Conservation (phyloP, 2,329 filamentous ascomycete genomes). For the Penicillium sclerotiorum region DNA sequence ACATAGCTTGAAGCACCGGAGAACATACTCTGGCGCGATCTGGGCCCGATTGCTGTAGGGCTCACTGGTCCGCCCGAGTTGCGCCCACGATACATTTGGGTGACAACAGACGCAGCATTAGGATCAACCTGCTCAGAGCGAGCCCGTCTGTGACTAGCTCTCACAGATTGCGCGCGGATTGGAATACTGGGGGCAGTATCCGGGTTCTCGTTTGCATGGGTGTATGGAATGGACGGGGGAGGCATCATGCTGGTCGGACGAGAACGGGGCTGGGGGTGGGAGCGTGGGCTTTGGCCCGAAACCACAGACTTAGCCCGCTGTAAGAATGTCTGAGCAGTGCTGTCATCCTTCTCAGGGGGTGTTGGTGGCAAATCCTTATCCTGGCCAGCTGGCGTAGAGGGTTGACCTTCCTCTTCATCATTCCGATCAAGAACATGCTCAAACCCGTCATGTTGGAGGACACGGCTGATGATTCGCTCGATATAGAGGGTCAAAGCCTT, state of each 20-base stretch:
- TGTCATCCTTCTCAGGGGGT: constrained; percentile 59
- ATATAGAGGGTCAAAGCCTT: constrained; percentile 97
- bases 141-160: constrained; percentile 49
- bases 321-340: constrained; percentile 52
- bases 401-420: constrained; percentile 48
- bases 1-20: constrained; percentile 50
- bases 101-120: constrained; percentile 71
- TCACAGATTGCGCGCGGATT: constrained; percentile 46
- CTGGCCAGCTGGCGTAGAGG: constrained; percentile 34
- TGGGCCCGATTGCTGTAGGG: constrained; percentile 51
- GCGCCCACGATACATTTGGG: constrained; percentile 82
- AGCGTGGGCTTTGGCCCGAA: constrained; percentile 41
- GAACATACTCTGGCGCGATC: constrained; percentile 45
- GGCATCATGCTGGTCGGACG: constrained; percentile 51
- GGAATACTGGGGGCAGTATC: constrained; percentile 53
- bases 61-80: constrained; percentile 56
- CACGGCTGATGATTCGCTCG: constrained; percentile 96
- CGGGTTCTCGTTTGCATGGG: constrained; percentile 49
- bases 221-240: constrained; percentile 31
- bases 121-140: constrained; percentile 52
- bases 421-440: constrained; percentile 89
- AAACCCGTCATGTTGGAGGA: constrained; percentile 92
- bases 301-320: constrained; percentile 65
- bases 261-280: constrained; percentile 45
- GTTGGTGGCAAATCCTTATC: constrained; percentile 87